phyloP scores from a whole-genome alignment of 805 yeast genomes.

The Priceomyces medius region DNA sequence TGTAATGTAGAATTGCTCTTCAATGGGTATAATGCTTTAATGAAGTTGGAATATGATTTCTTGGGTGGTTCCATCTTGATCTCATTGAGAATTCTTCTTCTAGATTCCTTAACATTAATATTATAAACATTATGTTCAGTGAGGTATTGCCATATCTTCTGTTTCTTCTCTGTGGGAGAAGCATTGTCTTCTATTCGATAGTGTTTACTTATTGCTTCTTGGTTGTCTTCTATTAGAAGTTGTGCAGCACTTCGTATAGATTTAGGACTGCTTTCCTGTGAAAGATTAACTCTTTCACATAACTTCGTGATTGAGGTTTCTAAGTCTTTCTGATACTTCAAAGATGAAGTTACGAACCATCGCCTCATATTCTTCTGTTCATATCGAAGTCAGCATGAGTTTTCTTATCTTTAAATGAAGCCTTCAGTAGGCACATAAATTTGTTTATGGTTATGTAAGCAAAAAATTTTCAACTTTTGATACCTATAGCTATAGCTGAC shows the following conservation, averaged over 20 bases:
- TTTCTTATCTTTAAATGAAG: background rate
- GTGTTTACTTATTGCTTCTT: constrained; percentile 3
- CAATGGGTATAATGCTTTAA: constrained; percentile 20
- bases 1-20: constrained; percentile 1
- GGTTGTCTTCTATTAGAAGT: constrained; percentile 12
- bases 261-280: constrained; percentile 7
- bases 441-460: constrained; percentile 5
- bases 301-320: constrained; percentile 1
- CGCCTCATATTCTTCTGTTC: constrained; percentile 4
- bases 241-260: constrained; percentile 12
- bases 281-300: constrained; percentile 3
- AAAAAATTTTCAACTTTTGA: constrained; percentile 7
- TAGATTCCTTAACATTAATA: background rate
- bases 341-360: constrained; percentile 5
- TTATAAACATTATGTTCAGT: background rate
- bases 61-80: constrained; percentile 4
- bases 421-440: background rate
- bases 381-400: background rate
- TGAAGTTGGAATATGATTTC: constrained; percentile 11
- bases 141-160: constrained; percentile 5
- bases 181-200: background rate
- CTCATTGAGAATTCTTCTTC: constrained; percentile 1
- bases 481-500: background rate
- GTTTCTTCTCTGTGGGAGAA: background rate
- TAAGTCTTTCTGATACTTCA: background rate